These are phyloP conservation scores for Calonectria ilicicola DNA, from an alignment of 2,329 filamentous ascomycete genomes.

Conservation along the genomic window DNA sequence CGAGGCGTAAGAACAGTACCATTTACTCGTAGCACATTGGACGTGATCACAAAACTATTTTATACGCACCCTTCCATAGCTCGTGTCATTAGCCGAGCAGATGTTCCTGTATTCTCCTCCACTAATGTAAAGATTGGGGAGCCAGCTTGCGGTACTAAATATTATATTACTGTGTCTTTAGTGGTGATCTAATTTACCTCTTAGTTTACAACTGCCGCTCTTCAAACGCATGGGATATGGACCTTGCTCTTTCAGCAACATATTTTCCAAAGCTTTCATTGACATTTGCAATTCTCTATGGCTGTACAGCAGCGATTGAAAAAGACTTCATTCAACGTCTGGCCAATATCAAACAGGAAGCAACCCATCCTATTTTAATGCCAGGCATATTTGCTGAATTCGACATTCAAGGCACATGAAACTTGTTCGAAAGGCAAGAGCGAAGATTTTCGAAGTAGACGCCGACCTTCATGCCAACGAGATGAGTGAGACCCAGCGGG, in stretches of 20 bases:
- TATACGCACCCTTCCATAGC: conserved; percentile 3
- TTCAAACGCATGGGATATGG: conserved; percentile 17
- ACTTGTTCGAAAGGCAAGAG: neutral
- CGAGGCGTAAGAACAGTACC: neutral
- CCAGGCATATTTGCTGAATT: conserved; percentile 11
- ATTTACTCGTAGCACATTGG: neutral
- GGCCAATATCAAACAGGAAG: neutral
- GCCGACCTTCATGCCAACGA: neutral
- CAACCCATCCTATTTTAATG: conserved; percentile 9
- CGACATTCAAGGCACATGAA: conserved; percentile 10
- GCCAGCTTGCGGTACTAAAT: neutral
- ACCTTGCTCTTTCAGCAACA: conserved; percentile 17
- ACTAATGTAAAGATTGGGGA: neutral
- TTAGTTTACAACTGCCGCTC: conserved; percentile 22
- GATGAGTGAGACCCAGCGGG: neutral
- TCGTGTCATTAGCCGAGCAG: conserved; percentile 2
- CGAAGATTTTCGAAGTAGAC: neutral
- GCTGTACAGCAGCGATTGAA: neutral
- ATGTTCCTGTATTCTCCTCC: conserved; percentile 12
- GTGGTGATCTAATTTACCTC: neutral
- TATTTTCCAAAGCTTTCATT: conserved; percentile 1
- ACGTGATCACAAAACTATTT: neutral
- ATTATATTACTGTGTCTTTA: neutral
- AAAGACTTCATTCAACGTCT: conserved; percentile 1
- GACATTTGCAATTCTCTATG: conserved; percentile 17